phyloP scores from a whole-genome alignment of 2,329 filamentous ascomycete species.

The Dothidotthia symphoricarpi region DNA sequence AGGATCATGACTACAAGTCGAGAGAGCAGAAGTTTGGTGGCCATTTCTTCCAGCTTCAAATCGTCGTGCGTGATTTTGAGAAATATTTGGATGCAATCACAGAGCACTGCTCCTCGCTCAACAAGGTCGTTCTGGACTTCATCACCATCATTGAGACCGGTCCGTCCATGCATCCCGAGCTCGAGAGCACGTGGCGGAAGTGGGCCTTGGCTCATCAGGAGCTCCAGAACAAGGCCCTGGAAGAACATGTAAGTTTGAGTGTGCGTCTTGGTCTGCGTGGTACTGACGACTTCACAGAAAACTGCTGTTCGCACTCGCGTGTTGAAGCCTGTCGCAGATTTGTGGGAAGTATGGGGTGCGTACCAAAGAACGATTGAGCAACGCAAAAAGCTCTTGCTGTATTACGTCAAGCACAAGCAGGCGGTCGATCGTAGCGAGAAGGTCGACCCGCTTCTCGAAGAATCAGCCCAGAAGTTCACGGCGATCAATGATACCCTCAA shows the following conservation, averaged over 20 bases:
- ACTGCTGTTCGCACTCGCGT: slow-evolving; percentile 73
- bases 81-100: slow-evolving; percentile 82
- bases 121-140: slow-evolving; percentile 76
- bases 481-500: slow-evolving; percentile 92
- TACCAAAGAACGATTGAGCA: slow-evolving; percentile 91
- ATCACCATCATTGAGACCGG: slow-evolving; percentile 72
- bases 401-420: slow-evolving; percentile 79
- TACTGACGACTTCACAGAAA: slow-evolving; percentile 44
- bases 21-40: slow-evolving; percentile 85
- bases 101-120: slow-evolving; percentile 76
- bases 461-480: slow-evolving; percentile 84
- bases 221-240: slow-evolving; percentile 76
- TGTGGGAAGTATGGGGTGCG: slow-evolving; percentile 77
- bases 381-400: slow-evolving; percentile 84
- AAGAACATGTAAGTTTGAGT: slow-evolving; percentile 68
- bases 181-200: slow-evolving; percentile 91
- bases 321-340: slow-evolving; percentile 76
- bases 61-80: slow-evolving; percentile 91
- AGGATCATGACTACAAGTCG: slow-evolving; percentile 78
- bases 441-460: slow-evolving; percentile 78
- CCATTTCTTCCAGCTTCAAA: slow-evolving; percentile 87
- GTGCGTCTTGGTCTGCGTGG: slow-evolving; percentile 3
- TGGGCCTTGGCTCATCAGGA: slow-evolving; percentile 87
- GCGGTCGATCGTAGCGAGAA: slow-evolving; percentile 79
- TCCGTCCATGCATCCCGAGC: slow-evolving; percentile 66